Base-by-base conservation (phyloP, 352 stramenopile species). In the Thraustochytrium striatum region DNA sequence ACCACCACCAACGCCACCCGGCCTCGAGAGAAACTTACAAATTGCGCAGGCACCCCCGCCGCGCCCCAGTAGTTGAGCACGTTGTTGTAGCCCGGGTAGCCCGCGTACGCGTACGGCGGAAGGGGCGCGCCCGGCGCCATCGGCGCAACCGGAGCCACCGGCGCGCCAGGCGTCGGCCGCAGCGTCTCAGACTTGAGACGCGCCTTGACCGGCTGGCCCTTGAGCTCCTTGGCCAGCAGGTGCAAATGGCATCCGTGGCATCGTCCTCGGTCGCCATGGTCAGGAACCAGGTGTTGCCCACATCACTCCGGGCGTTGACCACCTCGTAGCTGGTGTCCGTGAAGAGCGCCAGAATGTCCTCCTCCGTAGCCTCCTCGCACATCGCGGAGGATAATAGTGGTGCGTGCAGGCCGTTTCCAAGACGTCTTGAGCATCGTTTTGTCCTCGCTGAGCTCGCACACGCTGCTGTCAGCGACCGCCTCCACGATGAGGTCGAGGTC, bases 301-400 rank as follows among this genome's bases (percentile, higher is more conserved):
- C 72, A n/a, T 84, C 72, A 33, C 57, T 61, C 9, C 58, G 36
- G 13, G 82, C 28, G 5, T 28, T 33, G 16, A 57, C 33, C 13
- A 57, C 39, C 19, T 36, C 13, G 25, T 41, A 80, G 19, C 25
- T n/a, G 50, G 44, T 52, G 36, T 57, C 59, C 1, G 47, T 3
- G 19, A 84, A 59, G 36, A 84, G 32, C 5, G 21, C 21, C 2
- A 16, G 39, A 25, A 84, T 72, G 19, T 82, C 81, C 47, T 82
- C 62, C 44, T 84, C 72, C 0, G 35, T 80, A 2, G 50, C 53
- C 3, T 82, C 72, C 35, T 72, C 61, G 61, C 44, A 80, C 50
- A 16, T 82, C 72, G 1, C 81, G 72, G 11, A 84, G 50, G 47
- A 84, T 84, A n/a, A 84, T 78, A 16, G 81, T 84, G 33, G 70